Evolutionary conservation across 2,329 filamentous ascomycete species (phyloP), one percentile per base, ranked within the genome.

Genomic region (Domatiomyces catenatus): DNA sequence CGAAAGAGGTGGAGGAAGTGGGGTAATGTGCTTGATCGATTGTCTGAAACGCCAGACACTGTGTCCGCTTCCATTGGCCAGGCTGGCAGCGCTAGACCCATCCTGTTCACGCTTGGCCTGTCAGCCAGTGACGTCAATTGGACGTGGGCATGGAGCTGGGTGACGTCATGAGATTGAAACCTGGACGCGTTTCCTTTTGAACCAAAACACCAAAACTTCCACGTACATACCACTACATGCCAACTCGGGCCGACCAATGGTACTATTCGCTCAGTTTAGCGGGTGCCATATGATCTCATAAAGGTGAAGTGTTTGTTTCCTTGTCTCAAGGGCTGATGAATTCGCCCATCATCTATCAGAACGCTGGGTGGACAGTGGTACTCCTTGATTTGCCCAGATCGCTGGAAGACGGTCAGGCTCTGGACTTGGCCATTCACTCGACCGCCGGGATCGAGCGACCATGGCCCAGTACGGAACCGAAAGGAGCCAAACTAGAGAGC

Each of bases 381-480:
- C 62, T 82, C 18, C 58, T 82, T 26, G 79, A 82, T 58, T 73
- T 80, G 8, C 78, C 79, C 1, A 61, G 60, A 4, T 81, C 79
- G 1, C 79, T 82, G 50, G 67, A 70, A 17, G 58, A 67, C 5
- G 76, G 74, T 5, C 79, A 81, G 62, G 50, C 48, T 10, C 17
- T 42, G 15, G 20, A 47, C 22, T 65, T 64, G 18, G 46, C 50
- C 4, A 61, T 78, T 1, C 60, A 72, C 20, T 80, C 77, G 6
- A 68, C 63, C 12, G 18, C 57, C 7, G 69, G 77, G 1, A 54
- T 71, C 2, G 53, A 68, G 43, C 52, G 57, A 10, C 76, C 78
- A 1, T 79, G 73, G 55, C 61, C 61, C 20, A 66, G 65, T 8
- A 67, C 71, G 19, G 75, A 76, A 57, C 76, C 77, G 8, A 79